Base-by-base conservation (phyloP, 2,329 filamentous ascomycete genomes). In the Sclerotiophoma versabilis region DNA sequence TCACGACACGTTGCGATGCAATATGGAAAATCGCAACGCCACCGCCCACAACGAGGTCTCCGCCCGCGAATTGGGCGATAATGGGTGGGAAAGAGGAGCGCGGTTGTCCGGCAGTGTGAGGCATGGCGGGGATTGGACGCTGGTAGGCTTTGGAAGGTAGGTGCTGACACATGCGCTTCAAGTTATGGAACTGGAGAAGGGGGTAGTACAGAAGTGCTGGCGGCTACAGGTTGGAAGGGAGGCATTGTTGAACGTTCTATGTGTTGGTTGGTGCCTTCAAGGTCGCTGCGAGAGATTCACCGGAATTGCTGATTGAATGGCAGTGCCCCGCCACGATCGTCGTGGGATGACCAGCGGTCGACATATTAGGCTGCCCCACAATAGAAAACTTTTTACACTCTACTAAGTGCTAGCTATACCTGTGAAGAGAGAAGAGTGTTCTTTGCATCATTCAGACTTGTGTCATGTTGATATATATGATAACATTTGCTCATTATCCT, bases 1-100 rank as follows among this genome's bases (percentile, higher is more conserved):
- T 64, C 1, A 82, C 80, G 1, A 82, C 79, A 32, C 80, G 68
- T 5, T 65, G 63, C 7, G 74, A 72, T 1, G 78, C 77, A 20
- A 82, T 60, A 57, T 82, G 80, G 66, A 82, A 83, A 33, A 82
- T 82, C 2, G 79, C 80, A 0, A 81, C 78, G 12, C 80, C 80
- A 4, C 63, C 69, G 14, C 69, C 69, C 2, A 68, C 57, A 2
- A 73, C 62, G 36, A 74, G 64, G 11, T 69, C 52, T n/a, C 67
- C 56, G 30, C 68, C 62, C 12, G 70, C 34, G 29, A 63, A 73
- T n/a, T 71, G 66, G 9, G 67, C 68, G 9, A 64, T 41, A n/a
- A 59, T 23, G 2, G 68, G 62, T 2, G 57, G 47, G 30, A 53
- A 55, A 2, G 56, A 54, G 4, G 61, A 57, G 15, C 41, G 46